These are phyloP conservation scores for Aspergillus ibericus DNA, from an alignment of 2,329 filamentous ascomycete species.

Conservation along the genomic window DNA sequence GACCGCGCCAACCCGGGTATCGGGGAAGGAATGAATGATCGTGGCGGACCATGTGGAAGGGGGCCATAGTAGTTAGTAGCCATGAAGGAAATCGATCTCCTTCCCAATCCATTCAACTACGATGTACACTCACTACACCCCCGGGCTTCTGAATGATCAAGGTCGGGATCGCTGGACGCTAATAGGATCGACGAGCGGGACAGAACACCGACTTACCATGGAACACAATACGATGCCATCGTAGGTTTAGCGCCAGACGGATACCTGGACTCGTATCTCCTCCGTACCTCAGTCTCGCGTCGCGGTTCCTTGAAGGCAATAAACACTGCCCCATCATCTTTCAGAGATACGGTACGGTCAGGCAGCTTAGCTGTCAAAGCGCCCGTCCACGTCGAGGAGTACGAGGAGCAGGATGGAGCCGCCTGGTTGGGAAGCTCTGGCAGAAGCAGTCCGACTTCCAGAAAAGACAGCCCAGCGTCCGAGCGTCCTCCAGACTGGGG, in stretches of 20 bases:
- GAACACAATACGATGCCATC: not conserved
- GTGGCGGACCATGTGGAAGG: slow-evolving; percentile 22
- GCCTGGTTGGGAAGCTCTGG: not conserved
- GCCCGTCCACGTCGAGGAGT: not conserved
- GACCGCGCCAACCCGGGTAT: slow-evolving; percentile 12
- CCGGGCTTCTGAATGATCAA: slow-evolving; percentile 2
- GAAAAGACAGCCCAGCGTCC: slow-evolving; percentile 7
- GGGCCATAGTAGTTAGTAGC: no score
- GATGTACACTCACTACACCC: not conserved
- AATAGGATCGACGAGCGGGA: slow-evolving; percentile 20
- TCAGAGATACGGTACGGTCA: not conserved
- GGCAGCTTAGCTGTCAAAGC: not conserved
- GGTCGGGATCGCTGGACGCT: slow-evolving; percentile 11
- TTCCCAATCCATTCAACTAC: not conserved
- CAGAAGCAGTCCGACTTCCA: not conserved
- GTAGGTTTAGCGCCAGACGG: not conserved
- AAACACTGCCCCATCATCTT: not conserved
- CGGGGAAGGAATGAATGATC: slow-evolving; percentile 17
- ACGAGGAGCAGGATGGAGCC: not conserved
- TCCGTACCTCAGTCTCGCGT: no score
- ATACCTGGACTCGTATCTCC: not conserved
- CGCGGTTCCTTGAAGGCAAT: no score
- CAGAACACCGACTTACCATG: slow-evolving; percentile 14
- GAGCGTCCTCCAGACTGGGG: slow-evolving; percentile 16
- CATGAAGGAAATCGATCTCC: slow-evolving; percentile 13